phyloP scores from a whole-genome alignment of 495 filamentous ascomycete species.

The Filosporella fistucella region DNA sequence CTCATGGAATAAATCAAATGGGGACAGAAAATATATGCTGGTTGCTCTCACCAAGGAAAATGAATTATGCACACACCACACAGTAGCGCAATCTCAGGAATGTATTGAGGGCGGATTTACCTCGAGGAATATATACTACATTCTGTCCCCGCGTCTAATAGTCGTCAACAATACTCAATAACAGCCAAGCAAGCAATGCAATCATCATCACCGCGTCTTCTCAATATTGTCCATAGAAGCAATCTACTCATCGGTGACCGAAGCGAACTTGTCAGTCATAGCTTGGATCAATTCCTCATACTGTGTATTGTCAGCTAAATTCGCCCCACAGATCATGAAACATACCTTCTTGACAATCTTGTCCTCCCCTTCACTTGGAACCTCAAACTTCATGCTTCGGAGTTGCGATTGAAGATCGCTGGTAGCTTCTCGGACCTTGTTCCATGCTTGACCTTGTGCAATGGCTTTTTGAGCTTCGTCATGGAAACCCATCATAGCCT shows the following conservation, averaged over 20 bases:
- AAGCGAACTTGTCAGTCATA: conserved; percentile 94
- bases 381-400: conserved; percentile 93
- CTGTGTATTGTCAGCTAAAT: conserved; percentile 30
- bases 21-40: no score
- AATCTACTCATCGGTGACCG: conserved; percentile 82
- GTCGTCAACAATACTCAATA: conserved; percentile 10
- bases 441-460: conserved; percentile 83
- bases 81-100: no score
- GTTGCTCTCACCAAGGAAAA: no score
- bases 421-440: conserved; percentile 87
- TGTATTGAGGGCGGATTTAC: conserved; percentile 17
- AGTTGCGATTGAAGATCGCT: conserved; percentile 77
- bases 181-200: conserved; percentile 16
- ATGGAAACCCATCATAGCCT: conserved; percentile 94
- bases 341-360: conserved; percentile 72
- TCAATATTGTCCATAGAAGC: neutral
- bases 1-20: no score
- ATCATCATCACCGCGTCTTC: neutral
- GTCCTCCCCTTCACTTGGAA: conserved; percentile 73
- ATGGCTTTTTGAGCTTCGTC: conserved; percentile 97
- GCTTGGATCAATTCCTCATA: conserved; percentile 87
- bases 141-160: conserved; percentile 8
- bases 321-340: conserved; percentile 4
- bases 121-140: conserved; percentile 24
- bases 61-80: no score